Conservation (phyloP, 1,139 yeast genomes). For the Diutina mesorugosa region DNA sequence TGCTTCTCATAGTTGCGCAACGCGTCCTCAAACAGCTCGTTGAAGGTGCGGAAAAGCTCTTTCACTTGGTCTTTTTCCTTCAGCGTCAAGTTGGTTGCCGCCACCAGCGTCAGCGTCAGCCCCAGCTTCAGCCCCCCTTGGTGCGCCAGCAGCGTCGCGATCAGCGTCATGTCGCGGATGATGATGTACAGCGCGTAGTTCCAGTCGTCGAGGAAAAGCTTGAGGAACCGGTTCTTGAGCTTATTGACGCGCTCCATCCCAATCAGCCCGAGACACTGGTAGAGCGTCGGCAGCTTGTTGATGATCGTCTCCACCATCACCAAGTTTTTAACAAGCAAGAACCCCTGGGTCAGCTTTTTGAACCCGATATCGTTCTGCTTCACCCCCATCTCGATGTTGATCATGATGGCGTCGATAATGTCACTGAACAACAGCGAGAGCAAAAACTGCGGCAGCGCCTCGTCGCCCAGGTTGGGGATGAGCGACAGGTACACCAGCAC, state of each 20-base stretch:
- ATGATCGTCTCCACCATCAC: slow-evolving; percentile 65
- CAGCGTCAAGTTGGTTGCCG: slow-evolving; percentile 15
- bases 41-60: slow-evolving; percentile 73
- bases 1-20: slow-evolving; percentile 50
- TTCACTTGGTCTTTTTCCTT: slow-evolving; percentile 79
- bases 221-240: slow-evolving; percentile 62
- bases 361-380: slow-evolving; percentile 13
- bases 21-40: slow-evolving; percentile 70
- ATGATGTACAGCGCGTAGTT: slow-evolving; percentile 62
- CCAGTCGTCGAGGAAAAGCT: slow-evolving; percentile 76
- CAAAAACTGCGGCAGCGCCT: slow-evolving; percentile 16
- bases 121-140: slow-evolving; percentile 11
- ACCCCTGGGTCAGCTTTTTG: slow-evolving; percentile 49
- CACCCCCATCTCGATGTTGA: slow-evolving; percentile 46
- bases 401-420: slow-evolving; percentile 58
- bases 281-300: slow-evolving; percentile 37
- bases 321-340: slow-evolving; percentile 57
- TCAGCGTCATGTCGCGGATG: slow-evolving; percentile 56
- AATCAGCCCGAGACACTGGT: slow-evolving; percentile 41
- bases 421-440: slow-evolving; percentile 61
- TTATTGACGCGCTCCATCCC: slow-evolving; percentile 60
- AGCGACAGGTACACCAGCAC: slow-evolving; percentile 37
- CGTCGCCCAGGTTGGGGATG: slow-evolving; percentile 24
- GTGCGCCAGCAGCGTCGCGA: slow-evolving; percentile 23
- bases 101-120: slow-evolving; percentile 1